phyloP scores from a whole-genome alignment of 352 stramenopile species.

The Globisporangium takayamanum region DNA sequence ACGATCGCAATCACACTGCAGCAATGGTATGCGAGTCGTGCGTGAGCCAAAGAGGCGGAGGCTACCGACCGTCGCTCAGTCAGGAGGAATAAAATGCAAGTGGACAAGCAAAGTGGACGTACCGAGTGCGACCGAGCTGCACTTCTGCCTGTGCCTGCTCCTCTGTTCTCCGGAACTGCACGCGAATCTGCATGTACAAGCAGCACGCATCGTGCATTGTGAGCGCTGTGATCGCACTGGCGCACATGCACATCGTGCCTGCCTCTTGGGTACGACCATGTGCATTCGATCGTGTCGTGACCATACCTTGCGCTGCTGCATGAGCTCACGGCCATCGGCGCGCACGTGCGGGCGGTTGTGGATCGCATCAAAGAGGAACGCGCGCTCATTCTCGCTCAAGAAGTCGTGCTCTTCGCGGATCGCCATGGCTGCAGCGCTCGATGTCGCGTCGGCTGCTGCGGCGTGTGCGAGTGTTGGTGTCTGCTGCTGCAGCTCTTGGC shows the following conservation, averaged over 20 bases:
- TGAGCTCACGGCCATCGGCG: constrained; percentile 67
- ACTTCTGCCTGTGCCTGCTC: constrained; percentile 74
- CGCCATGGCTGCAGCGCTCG: constrained; percentile 22
- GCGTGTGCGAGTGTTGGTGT: neutral
- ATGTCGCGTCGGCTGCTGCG: neutral
- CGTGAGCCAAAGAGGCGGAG: neutral
- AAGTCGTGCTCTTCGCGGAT: constrained; percentile 64
- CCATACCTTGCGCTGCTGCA: constrained; percentile 69
- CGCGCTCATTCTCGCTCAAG: constrained; percentile 75
- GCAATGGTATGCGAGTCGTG: neutral
- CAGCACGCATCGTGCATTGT: too few relatives aligned
- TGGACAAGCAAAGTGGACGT: constrained; percentile 5
- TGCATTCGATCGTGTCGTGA: too few relatives aligned
- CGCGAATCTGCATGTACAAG: constrained; percentile 31
- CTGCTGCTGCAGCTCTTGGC: neutral
- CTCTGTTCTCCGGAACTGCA: constrained; percentile 78
- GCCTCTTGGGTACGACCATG: too few relatives aligned
- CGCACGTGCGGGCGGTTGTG: constrained; percentile 50
- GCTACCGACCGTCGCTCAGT: too few relatives aligned
- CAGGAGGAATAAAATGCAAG: neutral
- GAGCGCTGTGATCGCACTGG: neutral
- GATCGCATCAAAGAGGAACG: constrained; percentile 68
- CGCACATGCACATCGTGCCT: too few relatives aligned
- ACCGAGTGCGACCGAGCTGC: constrained; percentile 71
- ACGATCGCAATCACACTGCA: constrained; percentile 74